Percentiles rank a stretch among this genome's conserved stretches.
Evolutionary conservation across 2,329 filamentous ascomycete species (phyloP).

Genomic region (Pezicula rhizophila): DNA sequence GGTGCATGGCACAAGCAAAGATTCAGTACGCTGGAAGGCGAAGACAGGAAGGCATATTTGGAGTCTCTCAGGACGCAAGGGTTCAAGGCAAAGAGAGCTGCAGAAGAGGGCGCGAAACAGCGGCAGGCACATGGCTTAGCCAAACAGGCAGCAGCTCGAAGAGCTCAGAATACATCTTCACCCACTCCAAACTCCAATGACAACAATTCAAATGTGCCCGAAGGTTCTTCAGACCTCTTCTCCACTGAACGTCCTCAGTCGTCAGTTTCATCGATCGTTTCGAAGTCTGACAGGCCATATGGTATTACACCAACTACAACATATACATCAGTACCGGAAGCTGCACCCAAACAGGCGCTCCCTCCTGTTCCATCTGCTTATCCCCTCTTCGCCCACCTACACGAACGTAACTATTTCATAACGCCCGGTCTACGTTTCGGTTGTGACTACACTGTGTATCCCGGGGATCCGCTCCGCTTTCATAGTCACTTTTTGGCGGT

Average conservation of each 20-base stretch:
- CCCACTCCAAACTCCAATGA: conserved; percentile 6
- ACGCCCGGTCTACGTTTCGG: conserved; percentile 92
- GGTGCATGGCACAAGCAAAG: conserved; percentile 59
- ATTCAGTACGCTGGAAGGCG: conserved; percentile 51
- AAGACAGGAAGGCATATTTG: conserved; percentile 58
- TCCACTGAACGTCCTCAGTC: conserved; percentile 30
- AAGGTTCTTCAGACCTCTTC: conserved; percentile 13
- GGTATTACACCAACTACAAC: conserved; percentile 40
- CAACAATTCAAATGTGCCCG: conserved; percentile 1
- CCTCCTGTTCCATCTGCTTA: conserved; percentile 50
- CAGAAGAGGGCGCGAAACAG: conserved; percentile 20
- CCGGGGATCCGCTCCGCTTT: conserved; percentile 88
- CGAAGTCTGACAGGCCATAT: conserved; percentile 13
- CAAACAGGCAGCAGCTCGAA: conserved; percentile 16
- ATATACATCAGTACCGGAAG: conserved; percentile 27
- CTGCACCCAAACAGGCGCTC: conserved; percentile 19
- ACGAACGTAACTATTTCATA: conserved; percentile 75
- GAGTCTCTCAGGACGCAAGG: conserved; percentile 39
- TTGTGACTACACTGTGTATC: conserved; percentile 90
- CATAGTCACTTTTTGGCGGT: conserved; percentile 90
- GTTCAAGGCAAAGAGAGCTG: conserved; percentile 41
- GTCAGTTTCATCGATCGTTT: conserved; percentile 20
- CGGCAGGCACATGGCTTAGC: conserved; percentile 19
- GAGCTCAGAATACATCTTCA: conserved; percentile 1
- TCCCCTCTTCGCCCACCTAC: conserved; percentile 74